These are phyloP conservation scores for Penicillium macrosclerotiorum DNA, from an alignment of 495 filamentous ascomycete genomes.

Conservation along the genomic window DNA sequence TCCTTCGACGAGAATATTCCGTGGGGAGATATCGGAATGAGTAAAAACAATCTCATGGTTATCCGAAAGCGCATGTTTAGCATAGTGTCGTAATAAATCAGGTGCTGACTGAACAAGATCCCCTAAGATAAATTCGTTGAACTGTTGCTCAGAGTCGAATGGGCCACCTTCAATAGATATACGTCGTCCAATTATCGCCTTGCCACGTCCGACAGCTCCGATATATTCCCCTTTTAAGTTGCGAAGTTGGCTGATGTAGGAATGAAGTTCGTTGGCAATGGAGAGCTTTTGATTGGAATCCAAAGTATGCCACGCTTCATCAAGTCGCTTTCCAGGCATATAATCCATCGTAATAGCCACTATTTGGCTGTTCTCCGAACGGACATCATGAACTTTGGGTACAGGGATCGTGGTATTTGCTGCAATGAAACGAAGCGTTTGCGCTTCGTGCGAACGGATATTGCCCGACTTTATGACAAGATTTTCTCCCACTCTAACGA, in stretches of 20 bases:
- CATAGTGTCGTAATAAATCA: slow-evolving; percentile 18
- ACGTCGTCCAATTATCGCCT: slow-evolving; percentile 11
- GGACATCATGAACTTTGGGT: slow-evolving; percentile 21
- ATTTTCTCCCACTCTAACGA: slow-evolving; percentile 6
- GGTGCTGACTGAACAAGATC: slow-evolving; percentile 9
- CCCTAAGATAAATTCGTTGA: slow-evolving; percentile 27
- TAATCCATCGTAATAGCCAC: slow-evolving; percentile 29
- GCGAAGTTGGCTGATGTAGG: slow-evolving; percentile 22
- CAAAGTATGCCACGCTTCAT: slow-evolving; percentile 19
- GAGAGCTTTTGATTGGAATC: slow-evolving; percentile 15
- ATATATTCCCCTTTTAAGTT: slow-evolving; percentile 24
- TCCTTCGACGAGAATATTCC: slow-evolving; percentile 32
- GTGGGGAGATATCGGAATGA: slow-evolving; percentile 29
- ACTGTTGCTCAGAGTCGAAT: slow-evolving; percentile 21
- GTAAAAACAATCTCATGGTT: slow-evolving; percentile 27
- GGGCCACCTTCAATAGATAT: slow-evolving; percentile 21
- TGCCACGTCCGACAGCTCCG: slow-evolving; percentile 16
- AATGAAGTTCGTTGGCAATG: slow-evolving; percentile 17
- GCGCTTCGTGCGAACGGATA: slow-evolving; percentile 8
- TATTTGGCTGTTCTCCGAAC: slow-evolving; percentile 14
- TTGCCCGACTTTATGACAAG: slow-evolving; percentile 9
- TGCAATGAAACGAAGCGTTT: slow-evolving; percentile 21
- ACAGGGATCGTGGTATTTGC: slow-evolving; percentile 30
- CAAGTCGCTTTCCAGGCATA: slow-evolving; percentile 26
- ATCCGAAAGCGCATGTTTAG: slow-evolving; percentile 18